Evolutionary conservation across 2,329 filamentous ascomycete genomes (phyloP).

Genomic region (Chaetomium globosum): DNA sequence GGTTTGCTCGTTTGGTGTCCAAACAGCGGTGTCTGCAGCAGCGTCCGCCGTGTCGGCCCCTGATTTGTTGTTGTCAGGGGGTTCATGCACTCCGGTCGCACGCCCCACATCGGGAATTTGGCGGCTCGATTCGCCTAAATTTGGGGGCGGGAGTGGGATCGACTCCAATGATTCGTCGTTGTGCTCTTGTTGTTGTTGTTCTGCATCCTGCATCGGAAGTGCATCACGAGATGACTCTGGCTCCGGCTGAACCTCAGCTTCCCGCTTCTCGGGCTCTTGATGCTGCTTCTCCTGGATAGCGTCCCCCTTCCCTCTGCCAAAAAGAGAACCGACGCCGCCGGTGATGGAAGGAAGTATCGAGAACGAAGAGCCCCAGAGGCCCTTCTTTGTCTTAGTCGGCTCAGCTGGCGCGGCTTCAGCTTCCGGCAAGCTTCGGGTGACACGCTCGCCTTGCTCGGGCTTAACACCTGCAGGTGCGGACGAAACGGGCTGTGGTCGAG

Average conservation of each 20-base stretch:
- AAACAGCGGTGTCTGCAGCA: conserved; percentile 38
- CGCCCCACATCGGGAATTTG: conserved; percentile 29
- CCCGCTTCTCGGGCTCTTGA: not conserved
- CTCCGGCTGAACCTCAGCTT: not conserved
- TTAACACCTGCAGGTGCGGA: conserved; percentile 5
- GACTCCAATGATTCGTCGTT: conserved; percentile 19
- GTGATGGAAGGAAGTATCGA: conserved; percentile 33
- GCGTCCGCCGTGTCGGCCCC: conserved; percentile 35
- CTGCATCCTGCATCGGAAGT: conserved; percentile 13
- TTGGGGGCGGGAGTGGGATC: conserved; percentile 21
- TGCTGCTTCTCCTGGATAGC: conserved; percentile 14
- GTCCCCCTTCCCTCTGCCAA: conserved; percentile 31
- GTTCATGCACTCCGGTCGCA: conserved; percentile 33
- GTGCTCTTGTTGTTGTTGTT: conserved; percentile 26
- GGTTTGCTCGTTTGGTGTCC: conserved; percentile 34
- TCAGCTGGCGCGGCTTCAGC: conserved; percentile 2
- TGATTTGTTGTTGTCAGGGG: conserved; percentile 36
- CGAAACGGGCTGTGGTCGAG: conserved; percentile 9
- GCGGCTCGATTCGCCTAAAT: conserved; percentile 29
- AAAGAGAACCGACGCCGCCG: conserved; percentile 34
- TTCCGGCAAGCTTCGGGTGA: not conserved
- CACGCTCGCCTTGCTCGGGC: conserved; percentile 7
- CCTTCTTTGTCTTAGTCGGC: conserved; percentile 24
- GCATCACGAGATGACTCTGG: conserved; percentile 19
- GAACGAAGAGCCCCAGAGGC: conserved; percentile 33